Percentiles rank a stretch among this genome's conserved stretches.
phyloP scores from a whole-genome alignment of 257 asterid genomes.

The Penstemon davidsonii region DNA sequence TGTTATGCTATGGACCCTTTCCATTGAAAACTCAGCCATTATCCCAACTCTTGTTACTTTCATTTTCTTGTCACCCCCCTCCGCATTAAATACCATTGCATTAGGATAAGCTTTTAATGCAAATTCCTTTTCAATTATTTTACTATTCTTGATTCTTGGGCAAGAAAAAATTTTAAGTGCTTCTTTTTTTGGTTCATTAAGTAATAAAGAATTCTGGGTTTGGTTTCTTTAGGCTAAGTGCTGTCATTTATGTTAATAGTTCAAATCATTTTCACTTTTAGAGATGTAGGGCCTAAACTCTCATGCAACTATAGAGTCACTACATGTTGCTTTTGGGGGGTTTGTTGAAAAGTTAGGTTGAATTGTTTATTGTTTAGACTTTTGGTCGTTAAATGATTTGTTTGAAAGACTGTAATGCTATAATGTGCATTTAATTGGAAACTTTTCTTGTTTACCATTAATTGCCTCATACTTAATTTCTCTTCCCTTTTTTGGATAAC shows the following conservation, averaged over 20 bases:
- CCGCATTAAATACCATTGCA: constrained; percentile 37
- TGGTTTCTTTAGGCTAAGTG: constrained; percentile 19
- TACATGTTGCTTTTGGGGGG: constrained; percentile 28
- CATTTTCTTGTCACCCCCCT: constrained; percentile 27
- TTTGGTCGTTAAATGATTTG: constrained; percentile 33
- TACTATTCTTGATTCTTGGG: constrained; percentile 35
- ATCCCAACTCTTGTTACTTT: constrained; percentile 40
- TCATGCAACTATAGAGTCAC: constrained; percentile 27
- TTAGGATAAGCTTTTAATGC: constrained; percentile 30
- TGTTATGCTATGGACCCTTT: constrained; percentile 36
- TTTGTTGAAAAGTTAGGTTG: constrained; percentile 31
- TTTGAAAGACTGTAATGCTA: constrained; percentile 30
- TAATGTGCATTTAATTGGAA: constrained; percentile 29
- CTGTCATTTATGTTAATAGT: constrained; percentile 24
- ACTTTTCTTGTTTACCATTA: constrained; percentile 24
- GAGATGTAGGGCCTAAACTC: constrained; percentile 34
- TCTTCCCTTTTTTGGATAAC: constrained; percentile 7
- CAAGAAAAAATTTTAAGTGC: constrained; percentile 15
- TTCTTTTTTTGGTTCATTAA: constrained; percentile 19
- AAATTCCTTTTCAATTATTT: neutral
- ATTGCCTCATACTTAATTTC: constrained; percentile 3
- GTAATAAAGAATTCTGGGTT: constrained; percentile 22
- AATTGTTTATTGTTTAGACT: neutral
- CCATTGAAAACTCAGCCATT: constrained; percentile 29
- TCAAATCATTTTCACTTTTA: constrained; percentile 27